phyloP scores from a whole-genome alignment of 805 yeast species.

The Grigorovia jiainica region DNA sequence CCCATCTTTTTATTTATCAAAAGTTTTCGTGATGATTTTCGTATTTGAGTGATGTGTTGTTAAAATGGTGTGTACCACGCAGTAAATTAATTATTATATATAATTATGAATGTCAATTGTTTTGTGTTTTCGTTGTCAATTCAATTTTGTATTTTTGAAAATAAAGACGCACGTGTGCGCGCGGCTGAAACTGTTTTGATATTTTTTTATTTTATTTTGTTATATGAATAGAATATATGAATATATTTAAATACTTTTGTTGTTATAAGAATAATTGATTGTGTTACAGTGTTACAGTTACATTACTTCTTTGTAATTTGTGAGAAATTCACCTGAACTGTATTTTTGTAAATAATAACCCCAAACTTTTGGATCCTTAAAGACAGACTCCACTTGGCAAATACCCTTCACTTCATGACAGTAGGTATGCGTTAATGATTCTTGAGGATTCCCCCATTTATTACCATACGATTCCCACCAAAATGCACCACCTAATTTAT shows the following conservation, averaged over 20 bases:
- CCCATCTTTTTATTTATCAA: constrained; percentile 54
- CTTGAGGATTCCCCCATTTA: constrained; percentile 20
- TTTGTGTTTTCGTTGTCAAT: no score
- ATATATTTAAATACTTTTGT: no score
- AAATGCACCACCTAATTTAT: constrained; percentile 70
- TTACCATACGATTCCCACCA: constrained; percentile 96
- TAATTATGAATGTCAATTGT: no score
- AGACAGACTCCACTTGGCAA: constrained; percentile 8
- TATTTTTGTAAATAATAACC: constrained; percentile 13
- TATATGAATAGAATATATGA: no score
- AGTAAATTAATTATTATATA: no score
- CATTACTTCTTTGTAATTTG: no score
- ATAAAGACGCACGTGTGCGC: no score
- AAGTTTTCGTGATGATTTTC: not conserved
- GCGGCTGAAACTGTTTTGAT: no score
- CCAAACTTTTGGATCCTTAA: constrained; percentile 8
- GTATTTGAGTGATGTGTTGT: not conserved
- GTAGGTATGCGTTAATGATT: constrained; percentile 38
- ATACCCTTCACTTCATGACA: not conserved
- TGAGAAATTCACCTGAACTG: not conserved
- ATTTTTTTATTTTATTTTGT: no score
- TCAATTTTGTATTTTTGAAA: no score
- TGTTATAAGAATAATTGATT: no score
- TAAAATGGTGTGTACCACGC: not conserved
- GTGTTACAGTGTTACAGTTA: no score